Evolutionary conservation across 2,329 filamentous ascomycete genomes (phyloP), one percentile per base, ranked within the genome.

Genomic region (Talaromyces pinophilus): DNA sequence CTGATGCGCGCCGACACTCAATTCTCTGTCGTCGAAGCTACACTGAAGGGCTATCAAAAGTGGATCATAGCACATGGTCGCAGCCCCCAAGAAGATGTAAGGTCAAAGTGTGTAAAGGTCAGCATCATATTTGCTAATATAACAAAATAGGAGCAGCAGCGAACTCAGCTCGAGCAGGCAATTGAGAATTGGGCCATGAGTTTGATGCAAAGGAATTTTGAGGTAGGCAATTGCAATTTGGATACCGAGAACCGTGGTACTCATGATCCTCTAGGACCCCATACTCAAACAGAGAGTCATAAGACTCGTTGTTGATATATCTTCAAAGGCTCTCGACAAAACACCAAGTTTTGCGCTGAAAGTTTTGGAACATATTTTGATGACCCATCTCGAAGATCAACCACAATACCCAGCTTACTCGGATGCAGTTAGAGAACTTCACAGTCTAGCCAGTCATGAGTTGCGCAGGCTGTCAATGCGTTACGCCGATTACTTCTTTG

Each of bases 351-450:
- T 97, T 77, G 95, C 96, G 78, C 84, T 97, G 22, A 93, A 91
- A 74, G 92, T 97, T 25, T 85, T 98, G 3, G 92, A 97, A 75
- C 92, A 97, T 76, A 93, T 97, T 69, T 84, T 99, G 44, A 88
- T 94, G 73, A 93, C 92, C 40, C 90, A 90, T 79, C 88, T 92
- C n/a, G 83, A 86, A 3, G 87, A 92, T 52, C 86, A 91, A 64
- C 88, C 90, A 2, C 87, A 90, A 54, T 87, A 90, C 72, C 84
- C 86, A 48, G 82, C 87, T 2, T 97, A 93, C 77, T 93, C 91
- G 15, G 95, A 98, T 70, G 90, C 93, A 0, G 91, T 97, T 42
- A 95, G 93, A 74, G 92, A 96, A 66, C 84, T 99, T 17, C 93
- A 97, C 75, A 87, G 86, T 3, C 87, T 96, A 73, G 91, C 92